These are phyloP conservation scores for Colletotrichum nymphaeae DNA, from an alignment of 2,329 filamentous ascomycete species.

Conservation along the genomic window DNA sequence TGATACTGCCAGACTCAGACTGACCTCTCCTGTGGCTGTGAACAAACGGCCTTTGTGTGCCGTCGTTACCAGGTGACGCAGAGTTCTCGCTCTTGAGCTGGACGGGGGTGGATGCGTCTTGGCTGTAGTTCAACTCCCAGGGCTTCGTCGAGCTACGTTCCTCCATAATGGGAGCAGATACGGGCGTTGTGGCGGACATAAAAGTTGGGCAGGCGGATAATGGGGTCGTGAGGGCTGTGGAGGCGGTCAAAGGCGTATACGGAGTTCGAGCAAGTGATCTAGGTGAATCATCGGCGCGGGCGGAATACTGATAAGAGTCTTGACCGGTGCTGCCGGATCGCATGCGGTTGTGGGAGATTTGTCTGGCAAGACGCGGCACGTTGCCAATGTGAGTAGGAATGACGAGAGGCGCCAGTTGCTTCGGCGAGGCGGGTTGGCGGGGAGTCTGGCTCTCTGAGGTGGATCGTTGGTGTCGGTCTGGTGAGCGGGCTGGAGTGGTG, in stretches of 20 bases:
- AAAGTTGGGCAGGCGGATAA: constrained; percentile 53
- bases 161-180: constrained; percentile 60
- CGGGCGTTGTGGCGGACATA: constrained; percentile 46
- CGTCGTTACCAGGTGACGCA: constrained; percentile 46
- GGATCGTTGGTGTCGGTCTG: constrained; percentile 34
- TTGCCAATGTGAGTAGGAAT: constrained; percentile 53
- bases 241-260: constrained; percentile 57
- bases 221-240: constrained; percentile 54
- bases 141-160: constrained; percentile 55
- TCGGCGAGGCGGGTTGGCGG: constrained; percentile 59
- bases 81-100: constrained; percentile 41
- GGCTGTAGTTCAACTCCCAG: constrained; percentile 50
- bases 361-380: constrained; percentile 40
- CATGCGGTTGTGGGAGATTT: constrained; percentile 57
- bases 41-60: constrained; percentile 40
- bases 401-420: constrained; percentile 65
- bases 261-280: constrained; percentile 52
- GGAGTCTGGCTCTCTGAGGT: constrained; percentile 30
- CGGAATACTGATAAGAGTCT: constrained; percentile 53
- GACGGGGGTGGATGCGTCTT: constrained; percentile 42
- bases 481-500: constrained; percentile 12
- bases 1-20: constrained; percentile 69
- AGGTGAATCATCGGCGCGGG: constrained; percentile 60
- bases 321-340: constrained; percentile 56
- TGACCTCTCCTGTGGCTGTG: constrained; percentile 62